phyloP scores from a whole-genome alignment of 352 stramenopile genomes.

The Globisporangium solare region DNA sequence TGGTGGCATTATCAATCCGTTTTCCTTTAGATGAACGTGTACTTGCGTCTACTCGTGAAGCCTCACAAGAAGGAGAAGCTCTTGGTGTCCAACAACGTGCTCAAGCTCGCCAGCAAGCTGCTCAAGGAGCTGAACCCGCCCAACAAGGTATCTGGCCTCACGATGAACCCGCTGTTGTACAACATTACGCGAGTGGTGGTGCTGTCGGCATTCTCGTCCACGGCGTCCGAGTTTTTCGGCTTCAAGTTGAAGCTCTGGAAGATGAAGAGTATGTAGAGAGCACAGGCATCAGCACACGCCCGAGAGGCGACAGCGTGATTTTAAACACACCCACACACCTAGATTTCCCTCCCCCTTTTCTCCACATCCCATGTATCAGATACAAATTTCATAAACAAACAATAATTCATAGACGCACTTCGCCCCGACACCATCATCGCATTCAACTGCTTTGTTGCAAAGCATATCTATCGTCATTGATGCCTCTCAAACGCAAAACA shows the following conservation, averaged over 20 bases:
- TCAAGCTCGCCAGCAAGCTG: constrained; percentile 89
- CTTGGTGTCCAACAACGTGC: constrained; percentile 87
- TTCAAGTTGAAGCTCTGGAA: constrained; percentile 92
- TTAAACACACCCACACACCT: too few relatives aligned
- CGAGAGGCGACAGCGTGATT: too few relatives aligned
- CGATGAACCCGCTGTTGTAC: constrained; percentile 89
- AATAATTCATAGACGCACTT: too few relatives aligned
- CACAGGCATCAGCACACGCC: too few relatives aligned
- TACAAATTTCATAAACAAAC: too few relatives aligned
- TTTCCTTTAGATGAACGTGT: constrained; percentile 78
- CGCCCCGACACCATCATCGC: too few relatives aligned
- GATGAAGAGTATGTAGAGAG: constrained; percentile 64
- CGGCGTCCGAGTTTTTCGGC: constrained; percentile 87
- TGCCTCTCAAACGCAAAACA: too few relatives aligned
- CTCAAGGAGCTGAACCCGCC: constrained; percentile 89
- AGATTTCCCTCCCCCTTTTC: too few relatives aligned
- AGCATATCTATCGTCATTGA: too few relatives aligned
- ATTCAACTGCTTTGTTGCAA: too few relatives aligned
- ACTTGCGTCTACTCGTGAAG: constrained; percentile 76
- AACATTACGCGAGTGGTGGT: constrained; percentile 88
- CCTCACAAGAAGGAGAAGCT: constrained; percentile 88
- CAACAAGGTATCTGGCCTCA: constrained; percentile 88
- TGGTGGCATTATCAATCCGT: not conserved
- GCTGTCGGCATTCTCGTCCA: constrained; percentile 86
- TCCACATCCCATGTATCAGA: too few relatives aligned